phyloP scores from a whole-genome alignment of 2,329 filamentous ascomycete genomes.

The Xylariaceae sp. region DNA sequence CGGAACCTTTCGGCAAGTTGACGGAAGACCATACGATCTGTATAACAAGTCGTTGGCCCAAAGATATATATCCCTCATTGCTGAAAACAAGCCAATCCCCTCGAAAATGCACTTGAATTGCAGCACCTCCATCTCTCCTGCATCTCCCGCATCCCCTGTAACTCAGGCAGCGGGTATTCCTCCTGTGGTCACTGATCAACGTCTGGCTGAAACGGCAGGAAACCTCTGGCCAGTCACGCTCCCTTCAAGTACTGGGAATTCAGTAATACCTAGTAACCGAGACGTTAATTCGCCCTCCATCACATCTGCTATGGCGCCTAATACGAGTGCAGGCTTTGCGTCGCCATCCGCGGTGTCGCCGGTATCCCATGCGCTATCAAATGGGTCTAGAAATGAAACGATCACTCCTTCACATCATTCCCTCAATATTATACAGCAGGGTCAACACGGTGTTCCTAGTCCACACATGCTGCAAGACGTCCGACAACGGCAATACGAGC shows the following conservation, averaged over 20 bases:
- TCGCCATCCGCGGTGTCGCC: constrained; percentile 2
- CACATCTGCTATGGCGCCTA: constrained; percentile 10
- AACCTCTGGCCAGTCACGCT: constrained; percentile 3
- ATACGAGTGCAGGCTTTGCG: constrained; percentile 4
- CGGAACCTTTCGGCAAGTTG: constrained; percentile 15
- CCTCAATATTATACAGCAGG: constrained; percentile 7
- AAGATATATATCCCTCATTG: constrained; percentile 17
- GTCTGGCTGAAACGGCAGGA: constrained; percentile 6
- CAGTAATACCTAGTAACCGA: constrained; percentile 2
- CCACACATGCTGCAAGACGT: constrained; percentile 2
- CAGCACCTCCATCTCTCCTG: constrained; percentile 3
- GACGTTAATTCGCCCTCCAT: constrained; percentile 14
- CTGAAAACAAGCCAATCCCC: constrained; percentile 1
- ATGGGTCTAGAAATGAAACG: constrained; percentile 3
- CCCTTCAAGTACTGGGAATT: constrained; percentile 1
- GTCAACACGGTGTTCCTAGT: constrained; percentile 4
- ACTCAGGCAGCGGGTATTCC: constrained; percentile 5
- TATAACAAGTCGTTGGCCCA: constrained; percentile 22
- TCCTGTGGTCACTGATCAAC: constrained; percentile 1
- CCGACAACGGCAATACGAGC: constrained; percentile 2
- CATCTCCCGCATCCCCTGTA: constrained; percentile 5
- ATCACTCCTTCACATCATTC: constrained; percentile 5
- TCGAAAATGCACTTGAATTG: constrained; percentile 4
- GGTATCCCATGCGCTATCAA: constrained; percentile 2
- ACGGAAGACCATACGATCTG: constrained; percentile 13